These are phyloP conservation scores for Buddleja alternifolia DNA, from an alignment of 257 asterid species.

Conservation along the genomic window DNA sequence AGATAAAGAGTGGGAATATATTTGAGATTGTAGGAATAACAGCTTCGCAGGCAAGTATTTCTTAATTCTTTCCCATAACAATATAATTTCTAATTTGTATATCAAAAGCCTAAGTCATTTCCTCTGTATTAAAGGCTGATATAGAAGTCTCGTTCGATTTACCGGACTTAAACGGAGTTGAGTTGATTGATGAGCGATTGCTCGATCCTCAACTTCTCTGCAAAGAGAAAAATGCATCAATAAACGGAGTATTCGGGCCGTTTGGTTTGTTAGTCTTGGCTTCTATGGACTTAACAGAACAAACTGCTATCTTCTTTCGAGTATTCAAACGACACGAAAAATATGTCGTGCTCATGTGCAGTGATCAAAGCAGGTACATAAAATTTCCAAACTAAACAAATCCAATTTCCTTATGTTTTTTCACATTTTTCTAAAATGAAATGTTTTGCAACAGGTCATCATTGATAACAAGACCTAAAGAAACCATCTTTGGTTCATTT, in stretches of 20 bases:
- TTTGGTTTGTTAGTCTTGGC: conserved; percentile 54
- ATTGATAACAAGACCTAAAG: conserved; percentile 32
- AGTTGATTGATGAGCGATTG: conserved; percentile 29
- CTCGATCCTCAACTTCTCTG: conserved; percentile 41
- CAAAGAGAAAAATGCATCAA: conserved; percentile 38
- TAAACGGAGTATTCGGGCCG: conserved; percentile 45
- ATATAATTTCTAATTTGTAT: too few species aligned
- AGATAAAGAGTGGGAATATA: conserved; percentile 31
- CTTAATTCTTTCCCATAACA: too few species aligned
- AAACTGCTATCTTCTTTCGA: conserved; percentile 51
- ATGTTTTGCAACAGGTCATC: conserved; percentile 45
- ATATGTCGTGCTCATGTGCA: conserved; percentile 53
- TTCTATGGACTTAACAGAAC: conserved; percentile 43
- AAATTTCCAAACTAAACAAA: not conserved
- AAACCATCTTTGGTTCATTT: conserved; percentile 47
- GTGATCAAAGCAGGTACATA: conserved; percentile 66
- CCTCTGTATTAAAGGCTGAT: conserved; percentile 35
- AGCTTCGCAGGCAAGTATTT: conserved; percentile 40
- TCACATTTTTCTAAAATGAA: not conserved
- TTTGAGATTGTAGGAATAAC: conserved; percentile 36
- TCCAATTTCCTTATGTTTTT: not conserved
- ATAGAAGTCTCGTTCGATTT: conserved; percentile 35
- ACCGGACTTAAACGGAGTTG: conserved; percentile 32
- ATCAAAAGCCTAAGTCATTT: conserved; percentile 1
- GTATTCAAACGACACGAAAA: conserved; percentile 36